A percentile compares a stretch with the other conserved stretches of the same genome.
Evolutionary conservation across 768 basidiomycete genomes (phyloP).

Genomic region (Flagelloscypha sp.): DNA sequence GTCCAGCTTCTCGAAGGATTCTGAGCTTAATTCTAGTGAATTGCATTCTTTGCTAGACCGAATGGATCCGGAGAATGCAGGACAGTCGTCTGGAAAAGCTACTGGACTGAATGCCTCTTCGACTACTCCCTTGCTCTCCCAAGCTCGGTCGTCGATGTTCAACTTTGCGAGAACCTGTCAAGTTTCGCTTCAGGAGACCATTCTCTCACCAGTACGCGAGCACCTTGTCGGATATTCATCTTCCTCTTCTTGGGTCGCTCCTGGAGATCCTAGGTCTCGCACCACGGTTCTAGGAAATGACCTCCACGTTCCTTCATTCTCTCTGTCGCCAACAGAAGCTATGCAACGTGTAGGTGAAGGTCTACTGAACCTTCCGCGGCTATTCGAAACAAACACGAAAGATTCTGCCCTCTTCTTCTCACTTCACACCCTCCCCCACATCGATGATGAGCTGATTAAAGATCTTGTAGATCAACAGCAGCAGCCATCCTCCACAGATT

Average conservation of each 20-base stretch:
- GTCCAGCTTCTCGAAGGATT: conserved; percentile 74
- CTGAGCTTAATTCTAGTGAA: conserved; percentile 74
- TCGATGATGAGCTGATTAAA: conserved; percentile 49
- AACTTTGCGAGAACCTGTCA: conserved; percentile 70
- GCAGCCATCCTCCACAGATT: conserved; percentile 18
- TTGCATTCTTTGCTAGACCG: conserved; percentile 54
- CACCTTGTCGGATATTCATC: conserved; percentile 67
- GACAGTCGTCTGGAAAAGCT: conserved; percentile 15
- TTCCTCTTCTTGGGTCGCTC: conserved; percentile 56
- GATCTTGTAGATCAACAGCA: conserved; percentile 37
- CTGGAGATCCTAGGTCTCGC: conserved; percentile 40
- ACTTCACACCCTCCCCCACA: conserved; percentile 68
- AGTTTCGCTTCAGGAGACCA: conserved; percentile 67
- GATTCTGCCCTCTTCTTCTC: conserved; percentile 89
- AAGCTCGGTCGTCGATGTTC: conserved; percentile 47
- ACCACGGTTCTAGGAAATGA: conserved; percentile 39
- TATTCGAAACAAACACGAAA: conserved; percentile 91
- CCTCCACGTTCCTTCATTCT: conserved; percentile 82
- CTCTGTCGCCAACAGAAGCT: conserved; percentile 81
- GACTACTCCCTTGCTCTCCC: conserved; percentile 40
- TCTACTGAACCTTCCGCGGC: conserved; percentile 82
- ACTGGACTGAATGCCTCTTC: conserved; percentile 16
- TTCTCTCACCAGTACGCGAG: conserved; percentile 72
- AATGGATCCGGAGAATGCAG: conserved; percentile 34
- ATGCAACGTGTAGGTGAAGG: conserved; percentile 90